Evolutionary conservation across 108 stramenopile species (phyloP).

Genomic region (Conticribra weissflogii): DNA sequence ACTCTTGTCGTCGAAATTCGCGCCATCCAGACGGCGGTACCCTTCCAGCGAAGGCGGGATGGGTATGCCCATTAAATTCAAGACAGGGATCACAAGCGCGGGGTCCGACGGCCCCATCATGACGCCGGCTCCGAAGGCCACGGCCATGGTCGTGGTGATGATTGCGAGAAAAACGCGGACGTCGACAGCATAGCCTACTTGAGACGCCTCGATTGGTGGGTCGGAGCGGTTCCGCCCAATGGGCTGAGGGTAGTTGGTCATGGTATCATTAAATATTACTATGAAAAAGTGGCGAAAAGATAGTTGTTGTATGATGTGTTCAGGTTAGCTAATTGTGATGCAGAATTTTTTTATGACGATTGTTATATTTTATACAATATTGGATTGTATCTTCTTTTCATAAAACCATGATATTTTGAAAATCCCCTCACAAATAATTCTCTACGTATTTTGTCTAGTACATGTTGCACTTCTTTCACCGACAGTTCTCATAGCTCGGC

Average conservation of each 20-base stretch:
- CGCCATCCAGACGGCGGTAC: neutral
- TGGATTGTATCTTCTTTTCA: too few species aligned
- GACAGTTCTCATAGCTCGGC: too few species aligned
- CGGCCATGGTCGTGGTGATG: slow-evolving; percentile 74
- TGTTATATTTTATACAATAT: too few species aligned
- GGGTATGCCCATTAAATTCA: slow-evolving; percentile 22
- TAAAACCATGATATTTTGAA: too few species aligned
- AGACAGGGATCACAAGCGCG: slow-evolving; percentile 26
- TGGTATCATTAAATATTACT: too few species aligned
- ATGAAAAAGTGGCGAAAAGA: too few species aligned
- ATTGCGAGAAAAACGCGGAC: slow-evolving; percentile 74
- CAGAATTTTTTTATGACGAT: too few species aligned
- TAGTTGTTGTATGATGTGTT: too few species aligned
- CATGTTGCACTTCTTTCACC: too few species aligned
- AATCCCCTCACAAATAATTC: too few species aligned
- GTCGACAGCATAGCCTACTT: slow-evolving; percentile 51
- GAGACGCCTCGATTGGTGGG: slow-evolving; percentile 8
- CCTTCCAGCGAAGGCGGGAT: slow-evolving; percentile 17
- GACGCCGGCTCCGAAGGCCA: slow-evolving; percentile 72
- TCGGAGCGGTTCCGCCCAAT: slow-evolving; percentile 1
- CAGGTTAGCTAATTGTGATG: too few species aligned
- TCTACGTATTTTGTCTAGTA: too few species aligned
- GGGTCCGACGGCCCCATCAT: slow-evolving; percentile 62
- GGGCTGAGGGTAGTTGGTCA: neutral
- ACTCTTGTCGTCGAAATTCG: slow-evolving; percentile 1